Evolutionary conservation across 305 asterid species (phyloP), one percentile per base, ranked within the genome.

Genomic region (Fraxinus angustifolia): DNA sequence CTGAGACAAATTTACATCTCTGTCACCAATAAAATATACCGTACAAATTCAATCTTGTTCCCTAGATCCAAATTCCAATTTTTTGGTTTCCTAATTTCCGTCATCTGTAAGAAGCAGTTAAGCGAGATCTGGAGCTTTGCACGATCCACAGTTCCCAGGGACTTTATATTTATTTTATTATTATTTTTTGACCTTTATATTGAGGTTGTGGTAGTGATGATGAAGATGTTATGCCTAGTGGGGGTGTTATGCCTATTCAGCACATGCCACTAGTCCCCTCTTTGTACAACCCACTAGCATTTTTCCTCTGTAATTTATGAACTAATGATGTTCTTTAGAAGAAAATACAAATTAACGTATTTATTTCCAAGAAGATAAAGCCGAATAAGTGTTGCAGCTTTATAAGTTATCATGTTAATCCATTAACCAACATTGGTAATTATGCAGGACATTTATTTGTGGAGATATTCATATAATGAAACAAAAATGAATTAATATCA

Each of bases 231-330:
- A 31, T 78, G 12, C 72, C 34, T 62, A 23, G 16, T 10, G 72
- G 34, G n/a, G 12, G 14, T 78, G 76, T 75, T 82, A 34, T 77
- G 62, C 75, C 72, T 76, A 62, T 62, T 80, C 73, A 65, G 65
- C 33, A 26, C 36, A 73, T 38, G 79, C 60, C 74, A 14, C 34
- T 26, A 34, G 12, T 19, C 56, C 60, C 33, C 30, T 19, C n/a
- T 4, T 14, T 8, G 10, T 58, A 19, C 31, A 19, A 21, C 31
- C 70, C 31, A 58, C 31, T 19, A 31, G 31, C 70, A 7, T 19
- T 58, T 19, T 58, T 58, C 70, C 23, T 17, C 11, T 21, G 14
- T 58, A 58, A 58, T 58, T 19, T 58, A 58, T 21, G 70, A 58
- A 58, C 2, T 21, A 21, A 21, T 21, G 30, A 19, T 60, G 14